These are phyloP conservation scores for Aspergillus haitiensis DNA, from an alignment of 495 filamentous ascomycete genomes.

Conservation along the genomic window DNA sequence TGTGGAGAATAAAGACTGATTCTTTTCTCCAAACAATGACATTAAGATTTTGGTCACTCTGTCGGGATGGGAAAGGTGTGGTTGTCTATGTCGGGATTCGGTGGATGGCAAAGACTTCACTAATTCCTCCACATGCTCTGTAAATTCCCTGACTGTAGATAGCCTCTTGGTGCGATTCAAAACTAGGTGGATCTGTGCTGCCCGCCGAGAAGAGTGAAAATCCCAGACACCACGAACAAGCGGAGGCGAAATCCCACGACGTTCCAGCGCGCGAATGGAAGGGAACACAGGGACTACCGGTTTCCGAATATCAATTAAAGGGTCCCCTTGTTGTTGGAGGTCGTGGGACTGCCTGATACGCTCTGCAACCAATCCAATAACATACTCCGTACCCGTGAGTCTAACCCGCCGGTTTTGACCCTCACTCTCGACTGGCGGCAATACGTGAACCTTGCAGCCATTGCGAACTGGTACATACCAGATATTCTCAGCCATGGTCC, in stretches of 20 bases:
- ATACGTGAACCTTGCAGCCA: conserved; percentile 43
- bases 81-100: background rate
- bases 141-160: conserved; percentile 33
- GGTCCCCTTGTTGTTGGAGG: conserved; percentile 32
- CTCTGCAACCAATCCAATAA: conserved; percentile 32
- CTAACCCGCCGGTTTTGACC: conserved; percentile 39
- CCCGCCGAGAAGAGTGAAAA: conserved; percentile 1
- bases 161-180: conserved; percentile 9
- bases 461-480: conserved; percentile 38
- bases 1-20: conserved; percentile 36
- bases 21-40: conserved; percentile 30
- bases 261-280: conserved; percentile 26
- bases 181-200: conserved; percentile 20
- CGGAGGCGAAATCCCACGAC: conserved; percentile 25
- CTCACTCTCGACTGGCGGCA: conserved; percentile 33
- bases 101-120: conserved; percentile 14
- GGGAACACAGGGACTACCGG: conserved; percentile 34
- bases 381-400: conserved; percentile 36
- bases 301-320: conserved; percentile 33
- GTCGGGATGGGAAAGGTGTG: conserved; percentile 4
- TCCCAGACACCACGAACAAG: conserved; percentile 40
- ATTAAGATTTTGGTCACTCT: conserved; percentile 24
- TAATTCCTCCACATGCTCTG: conserved; percentile 39
- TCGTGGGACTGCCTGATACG: conserved; percentile 26
- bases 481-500: conserved; percentile 39